Base-by-base conservation (phyloP, 352 stramenopile species). In the Aphanomyces invadans region DNA sequence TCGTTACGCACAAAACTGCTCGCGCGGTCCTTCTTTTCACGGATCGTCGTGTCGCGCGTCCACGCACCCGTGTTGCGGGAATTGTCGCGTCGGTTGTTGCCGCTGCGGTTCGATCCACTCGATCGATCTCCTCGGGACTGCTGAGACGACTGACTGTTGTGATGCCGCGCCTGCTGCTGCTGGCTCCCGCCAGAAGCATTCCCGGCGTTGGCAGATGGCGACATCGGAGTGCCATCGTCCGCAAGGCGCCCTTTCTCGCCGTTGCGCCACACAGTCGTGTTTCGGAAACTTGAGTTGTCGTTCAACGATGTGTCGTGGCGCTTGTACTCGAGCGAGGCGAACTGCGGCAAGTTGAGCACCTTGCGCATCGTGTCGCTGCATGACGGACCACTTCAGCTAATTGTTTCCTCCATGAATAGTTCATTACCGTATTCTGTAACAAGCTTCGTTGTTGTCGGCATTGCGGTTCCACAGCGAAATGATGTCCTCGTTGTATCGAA, bases 401-500 rank as follows among this genome's bases (percentile, higher is more conserved):
- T 21, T 25, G 39, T 33, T 1, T 15, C 7, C 5, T 23, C 49
- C 7, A 25, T 4, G 1, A 29, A 7, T n/a, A 17, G 10, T 15
- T 3, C 29, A 67, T 54, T 72, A 90, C 81, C 83, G 80, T 60
- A 94, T 94, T 54, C 79, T 83, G 53, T 87, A 88, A 70, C 85
- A 89, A 21, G 88, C 85, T 67, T 95, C 88, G 56, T 84, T 89
- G 77, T 97, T 97, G 74, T 96, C 88, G 42, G 90, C 87, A 66
- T 95, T 97, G 60, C 89, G 86, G 76, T 97, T 97, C 91, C 91
- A 97, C 28, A 97, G 83, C 60, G 89, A 96, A 56, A 97, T 95
- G 69, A 97, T 92, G 73, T 97, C 91, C 74, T 97, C 91, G 66
- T 91, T 96, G 73, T 92, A 92, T 19, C 90, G 89, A 33, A 96